phyloP scores from a whole-genome alignment of 1,284 basidiomycete species.

The Cystobasidium pallidum region DNA sequence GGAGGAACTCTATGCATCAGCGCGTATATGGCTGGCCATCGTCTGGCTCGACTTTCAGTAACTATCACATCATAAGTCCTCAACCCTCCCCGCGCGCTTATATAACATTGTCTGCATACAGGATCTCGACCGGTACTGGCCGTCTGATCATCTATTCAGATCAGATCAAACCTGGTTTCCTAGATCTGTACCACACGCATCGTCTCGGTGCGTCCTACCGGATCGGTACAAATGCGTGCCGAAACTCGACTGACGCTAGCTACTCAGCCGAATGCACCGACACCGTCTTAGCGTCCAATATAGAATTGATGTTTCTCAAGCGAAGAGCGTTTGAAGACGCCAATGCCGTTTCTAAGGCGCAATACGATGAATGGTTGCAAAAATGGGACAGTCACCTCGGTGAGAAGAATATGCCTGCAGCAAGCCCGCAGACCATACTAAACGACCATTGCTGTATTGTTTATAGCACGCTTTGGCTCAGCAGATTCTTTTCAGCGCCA shows the following conservation, averaged over 20 bases:
- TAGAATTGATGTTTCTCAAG: constrained; percentile 12
- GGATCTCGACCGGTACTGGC: constrained; percentile 6
- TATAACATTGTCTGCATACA: not conserved
- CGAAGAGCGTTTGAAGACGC: not conserved
- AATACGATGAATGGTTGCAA: not conserved
- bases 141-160: constrained; percentile 4
- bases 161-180: constrained; percentile 14
- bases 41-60: constrained; percentile 10
- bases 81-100: too few species aligned
- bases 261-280: constrained; percentile 3
- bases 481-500: constrained; percentile 1
- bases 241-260: not conserved
- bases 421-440: not conserved
- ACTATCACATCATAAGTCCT: too few species aligned
- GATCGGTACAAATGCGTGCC: not conserved
- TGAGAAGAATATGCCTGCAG: not conserved
- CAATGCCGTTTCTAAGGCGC: not conserved
- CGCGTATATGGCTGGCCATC: constrained; percentile 5
- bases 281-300: constrained; percentile 1
- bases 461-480: not conserved
- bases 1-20: constrained; percentile 3
- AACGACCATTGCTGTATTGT: too few species aligned
- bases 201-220: not conserved
- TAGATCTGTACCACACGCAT: constrained; percentile 2
- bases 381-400: constrained; percentile 1